Percentiles rank a stretch among this genome's conserved stretches.
Conservation (phyloP, 2,329 filamentous ascomycete genomes). For the Fusarium liriodendri region DNA sequence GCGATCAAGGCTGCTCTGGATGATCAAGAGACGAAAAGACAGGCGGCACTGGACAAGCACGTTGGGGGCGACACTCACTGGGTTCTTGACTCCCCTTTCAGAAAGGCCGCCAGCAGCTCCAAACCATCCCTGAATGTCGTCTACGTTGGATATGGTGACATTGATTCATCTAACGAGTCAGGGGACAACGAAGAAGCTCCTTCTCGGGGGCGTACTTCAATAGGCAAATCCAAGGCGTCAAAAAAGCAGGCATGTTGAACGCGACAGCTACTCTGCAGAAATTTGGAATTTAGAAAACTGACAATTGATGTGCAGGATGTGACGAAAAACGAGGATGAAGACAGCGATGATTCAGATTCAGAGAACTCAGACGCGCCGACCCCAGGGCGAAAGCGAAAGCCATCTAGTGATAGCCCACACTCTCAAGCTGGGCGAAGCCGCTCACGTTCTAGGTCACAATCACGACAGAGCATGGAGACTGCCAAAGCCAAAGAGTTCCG, state of each 20-base stretch:
- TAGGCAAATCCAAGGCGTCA: conserved; percentile 44
- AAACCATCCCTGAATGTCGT: conserved; percentile 66
- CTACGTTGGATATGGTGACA: conserved; percentile 65
- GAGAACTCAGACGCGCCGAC: conserved; percentile 39
- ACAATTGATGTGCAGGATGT: conserved; percentile 22
- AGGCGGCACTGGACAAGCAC: conserved; percentile 70
- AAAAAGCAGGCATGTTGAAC: conserved; percentile 44
- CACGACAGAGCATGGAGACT: conserved; percentile 43
- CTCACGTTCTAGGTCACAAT: conserved; percentile 49
- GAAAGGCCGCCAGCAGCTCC: conserved; percentile 43
- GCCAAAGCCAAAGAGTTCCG: conserved; percentile 61
- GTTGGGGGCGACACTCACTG: conserved; percentile 79
- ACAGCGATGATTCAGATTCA: conserved; percentile 44
- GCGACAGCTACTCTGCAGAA: neutral
- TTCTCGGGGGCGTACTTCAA: conserved; percentile 51
- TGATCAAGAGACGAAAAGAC: conserved; percentile 74
- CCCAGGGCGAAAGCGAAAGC: conserved; percentile 43
- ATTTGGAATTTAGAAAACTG: neutral
- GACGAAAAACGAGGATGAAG: conserved; percentile 38
- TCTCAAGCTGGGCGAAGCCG: conserved; percentile 37
- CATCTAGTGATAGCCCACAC: conserved; percentile 38
- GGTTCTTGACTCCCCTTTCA: conserved; percentile 69
- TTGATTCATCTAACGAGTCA: conserved; percentile 55
- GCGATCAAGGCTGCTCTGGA: conserved; percentile 73
- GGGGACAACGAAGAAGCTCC: conserved; percentile 49